phyloP scores from a whole-genome alignment of 768 basidiomycete genomes.

The Amanita molliuscula region DNA sequence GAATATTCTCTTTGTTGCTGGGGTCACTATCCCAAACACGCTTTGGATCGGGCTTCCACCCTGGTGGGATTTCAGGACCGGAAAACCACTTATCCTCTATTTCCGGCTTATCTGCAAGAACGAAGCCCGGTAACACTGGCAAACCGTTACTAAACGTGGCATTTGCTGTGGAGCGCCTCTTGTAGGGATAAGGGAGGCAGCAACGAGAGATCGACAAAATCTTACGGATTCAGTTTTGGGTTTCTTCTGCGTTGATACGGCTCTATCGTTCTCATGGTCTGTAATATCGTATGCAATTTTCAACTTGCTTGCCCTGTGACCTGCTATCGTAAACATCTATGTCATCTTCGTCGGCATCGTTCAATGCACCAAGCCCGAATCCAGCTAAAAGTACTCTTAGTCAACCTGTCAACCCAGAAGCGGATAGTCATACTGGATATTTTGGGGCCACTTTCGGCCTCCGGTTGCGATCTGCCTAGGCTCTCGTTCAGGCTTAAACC shows the following conservation, averaged over 20 bases:
- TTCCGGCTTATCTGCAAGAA: conserved; percentile 32
- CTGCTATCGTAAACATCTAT: conserved; percentile 67
- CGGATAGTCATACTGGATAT: conserved; percentile 36
- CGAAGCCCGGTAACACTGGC: conserved; percentile 67
- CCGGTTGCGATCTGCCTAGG: conserved; percentile 28
- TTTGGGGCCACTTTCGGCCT: conserved; percentile 32
- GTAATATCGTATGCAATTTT: conserved; percentile 56
- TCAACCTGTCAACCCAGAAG: not conserved
- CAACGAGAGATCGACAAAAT: not conserved
- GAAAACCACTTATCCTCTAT: conserved; percentile 73
- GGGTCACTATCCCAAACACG: conserved; percentile 52
- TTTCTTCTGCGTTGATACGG: conserved; percentile 16
- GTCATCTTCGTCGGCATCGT: conserved; percentile 93
- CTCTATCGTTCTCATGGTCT: conserved; percentile 51
- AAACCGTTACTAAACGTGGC: conserved; percentile 64
- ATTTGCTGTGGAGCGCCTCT: conserved; percentile 22
- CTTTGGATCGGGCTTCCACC: conserved; percentile 79
- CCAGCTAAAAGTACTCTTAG: conserved; percentile 39
- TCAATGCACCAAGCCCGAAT: conserved; percentile 82
- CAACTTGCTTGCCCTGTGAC: conserved; percentile 23
- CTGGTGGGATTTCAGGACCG: conserved; percentile 69
- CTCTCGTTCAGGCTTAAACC: conserved; percentile 53
- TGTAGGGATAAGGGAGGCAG: conserved; percentile 13
- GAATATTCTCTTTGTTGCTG: conserved; percentile 38
- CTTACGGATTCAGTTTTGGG: conserved; percentile 8